Conservation (phyloP, 495 filamentous ascomycete species). For the Hypoxylon trugodes region DNA sequence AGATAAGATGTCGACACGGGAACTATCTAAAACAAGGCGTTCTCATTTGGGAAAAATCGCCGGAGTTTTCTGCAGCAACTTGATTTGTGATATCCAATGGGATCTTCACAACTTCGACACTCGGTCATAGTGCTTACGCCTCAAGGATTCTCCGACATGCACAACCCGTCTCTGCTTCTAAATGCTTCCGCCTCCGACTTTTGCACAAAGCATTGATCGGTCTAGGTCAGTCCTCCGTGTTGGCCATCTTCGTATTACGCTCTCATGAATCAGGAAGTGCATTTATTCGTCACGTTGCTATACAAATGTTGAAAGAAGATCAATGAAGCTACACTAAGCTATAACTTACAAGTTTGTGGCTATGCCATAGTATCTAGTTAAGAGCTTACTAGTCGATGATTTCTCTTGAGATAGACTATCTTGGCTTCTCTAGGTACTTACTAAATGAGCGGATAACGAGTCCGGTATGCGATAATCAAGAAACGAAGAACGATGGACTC, state of each 20-base stretch:
- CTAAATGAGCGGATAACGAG: too few relatives aligned
- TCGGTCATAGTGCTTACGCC: conserved; percentile 9
- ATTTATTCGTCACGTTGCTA: too few relatives aligned
- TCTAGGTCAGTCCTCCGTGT: not conserved
- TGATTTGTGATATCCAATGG: not conserved
- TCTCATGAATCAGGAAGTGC: not conserved
- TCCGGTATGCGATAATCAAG: too few relatives aligned
- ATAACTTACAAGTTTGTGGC: too few relatives aligned
- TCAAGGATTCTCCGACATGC: conserved; percentile 4
- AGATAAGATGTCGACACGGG: too few relatives aligned
- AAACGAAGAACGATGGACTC: too few relatives aligned
- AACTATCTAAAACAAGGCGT: not conserved
- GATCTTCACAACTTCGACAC: not conserved
- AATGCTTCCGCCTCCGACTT: not conserved
- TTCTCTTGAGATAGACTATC: too few relatives aligned
- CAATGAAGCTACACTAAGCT: too few relatives aligned
- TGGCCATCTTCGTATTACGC: not conserved
- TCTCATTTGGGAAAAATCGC: not conserved
- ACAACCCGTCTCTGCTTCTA: not conserved
- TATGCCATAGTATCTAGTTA: too few relatives aligned
- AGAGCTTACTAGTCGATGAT: too few relatives aligned
- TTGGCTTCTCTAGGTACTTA: too few relatives aligned
- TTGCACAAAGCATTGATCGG: not conserved
- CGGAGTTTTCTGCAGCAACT: conserved; percentile 4
- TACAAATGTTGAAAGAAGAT: too few relatives aligned